phyloP scores from a whole-genome alignment of 2,329 filamentous ascomycete species.

The Pleurostoma richardsiae region DNA sequence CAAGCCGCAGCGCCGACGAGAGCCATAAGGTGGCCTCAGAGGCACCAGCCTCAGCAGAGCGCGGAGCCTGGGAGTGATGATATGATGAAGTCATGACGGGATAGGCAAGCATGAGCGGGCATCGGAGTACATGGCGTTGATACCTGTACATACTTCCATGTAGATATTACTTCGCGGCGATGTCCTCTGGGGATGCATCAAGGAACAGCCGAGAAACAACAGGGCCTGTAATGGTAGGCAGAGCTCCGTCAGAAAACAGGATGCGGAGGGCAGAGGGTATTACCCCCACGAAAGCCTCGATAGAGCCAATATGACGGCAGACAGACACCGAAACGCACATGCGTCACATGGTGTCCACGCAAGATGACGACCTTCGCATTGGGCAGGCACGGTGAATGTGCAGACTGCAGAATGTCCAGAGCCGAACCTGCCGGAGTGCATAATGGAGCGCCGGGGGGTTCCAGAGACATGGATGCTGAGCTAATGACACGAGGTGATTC shows the following conservation, averaged over 20 bases:
- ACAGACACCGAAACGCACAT: background rate
- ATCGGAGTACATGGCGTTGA: slow-evolving; percentile 1
- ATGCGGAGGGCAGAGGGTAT: background rate
- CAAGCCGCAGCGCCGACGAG: too few species aligned
- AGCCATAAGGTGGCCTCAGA: background rate
- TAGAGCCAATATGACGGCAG: too few species aligned
- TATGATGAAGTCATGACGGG: background rate
- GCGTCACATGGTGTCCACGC: background rate
- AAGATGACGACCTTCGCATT: background rate
- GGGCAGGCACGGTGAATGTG: too few species aligned
- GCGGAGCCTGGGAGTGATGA: background rate
- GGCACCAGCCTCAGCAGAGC: background rate
- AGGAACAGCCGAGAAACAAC: background rate
- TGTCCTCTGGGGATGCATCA: background rate
- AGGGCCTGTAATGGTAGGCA: background rate
- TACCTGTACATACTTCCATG: slow-evolving; percentile 1
- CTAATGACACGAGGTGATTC: background rate
- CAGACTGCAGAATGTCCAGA: too few species aligned
- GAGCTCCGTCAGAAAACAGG: background rate
- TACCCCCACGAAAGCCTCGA: background rate
- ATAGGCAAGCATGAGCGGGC: background rate
- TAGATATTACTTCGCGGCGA: background rate
- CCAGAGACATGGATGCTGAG: background rate
- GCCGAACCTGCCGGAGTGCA: too few species aligned
- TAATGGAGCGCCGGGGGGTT: too few species aligned